phyloP scores from a whole-genome alignment of 1,139 yeast genomes.

The Yarrowia galli region DNA sequence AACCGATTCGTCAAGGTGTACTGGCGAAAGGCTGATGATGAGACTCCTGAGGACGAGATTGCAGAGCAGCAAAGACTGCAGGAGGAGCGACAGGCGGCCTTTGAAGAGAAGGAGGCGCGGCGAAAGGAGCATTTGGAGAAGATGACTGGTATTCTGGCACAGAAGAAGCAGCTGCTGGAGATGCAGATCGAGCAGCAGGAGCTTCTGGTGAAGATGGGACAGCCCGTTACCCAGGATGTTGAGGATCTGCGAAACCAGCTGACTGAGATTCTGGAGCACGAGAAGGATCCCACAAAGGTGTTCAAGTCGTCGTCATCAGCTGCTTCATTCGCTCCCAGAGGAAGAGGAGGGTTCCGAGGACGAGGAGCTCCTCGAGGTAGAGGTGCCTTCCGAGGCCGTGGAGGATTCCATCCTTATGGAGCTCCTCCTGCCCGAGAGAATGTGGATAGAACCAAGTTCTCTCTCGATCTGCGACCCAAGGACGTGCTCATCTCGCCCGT shows the following conservation, averaged over 20 bases:
- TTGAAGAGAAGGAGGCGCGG: constrained; percentile 53
- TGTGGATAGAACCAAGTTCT: constrained; percentile 43
- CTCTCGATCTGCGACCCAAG: constrained; percentile 54
- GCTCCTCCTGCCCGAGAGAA: constrained; percentile 43
- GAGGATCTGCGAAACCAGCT: constrained; percentile 46
- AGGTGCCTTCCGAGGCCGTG: constrained; percentile 43
- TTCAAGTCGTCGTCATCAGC: constrained; percentile 45
- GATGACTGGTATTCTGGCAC: constrained; percentile 50
- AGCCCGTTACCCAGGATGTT: constrained; percentile 42
- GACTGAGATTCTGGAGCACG: constrained; percentile 46
- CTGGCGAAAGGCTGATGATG: constrained; percentile 50
- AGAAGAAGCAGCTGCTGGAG: constrained; percentile 51
- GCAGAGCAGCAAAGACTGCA: constrained; percentile 47
- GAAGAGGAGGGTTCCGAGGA: constrained; percentile 40
- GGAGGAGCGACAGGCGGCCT: constrained; percentile 54
- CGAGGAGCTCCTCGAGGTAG: constrained; percentile 40
- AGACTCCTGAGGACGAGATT: constrained; percentile 39
- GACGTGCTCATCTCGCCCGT: constrained; percentile 50
- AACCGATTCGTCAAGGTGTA: constrained; percentile 59
- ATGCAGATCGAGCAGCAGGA: constrained; percentile 50
- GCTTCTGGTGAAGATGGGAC: constrained; percentile 46
- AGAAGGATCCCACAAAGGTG: constrained; percentile 51
- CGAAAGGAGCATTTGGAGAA: constrained; percentile 51
- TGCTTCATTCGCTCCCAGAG: constrained; percentile 40
- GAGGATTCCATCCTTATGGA: constrained; percentile 43